Evolutionary conservation across 2,329 filamentous ascomycete genomes (phyloP), one percentile per base, ranked within the genome.

Genomic region (Epichloe gansuensis): DNA sequence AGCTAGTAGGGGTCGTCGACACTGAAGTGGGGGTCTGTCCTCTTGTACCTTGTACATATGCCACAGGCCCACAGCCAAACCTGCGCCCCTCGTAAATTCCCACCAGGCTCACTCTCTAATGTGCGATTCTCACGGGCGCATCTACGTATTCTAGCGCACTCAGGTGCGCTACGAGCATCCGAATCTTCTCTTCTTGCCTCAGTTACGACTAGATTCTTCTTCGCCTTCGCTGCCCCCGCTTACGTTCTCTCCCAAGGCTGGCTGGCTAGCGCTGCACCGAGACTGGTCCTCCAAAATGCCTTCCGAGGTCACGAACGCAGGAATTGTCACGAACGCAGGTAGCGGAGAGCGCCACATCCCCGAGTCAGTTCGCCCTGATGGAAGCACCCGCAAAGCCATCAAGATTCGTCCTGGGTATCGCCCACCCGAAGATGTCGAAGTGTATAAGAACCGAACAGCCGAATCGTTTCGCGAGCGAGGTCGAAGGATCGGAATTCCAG

Each of bases 401-500:
- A 88, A 88, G 63, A 89, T 98, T 55, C 82, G 89, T 34, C 91
- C 93, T 0, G 94, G 93, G 51, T 98, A 96, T 70, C 83, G 84
- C 36, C 94, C 93, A 1, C 89, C 90, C 0, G 93, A 98, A 71
- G 93, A 98, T 68, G 85, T 97, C 57, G 89, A 96, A 64, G 76
- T 95, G 45, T 98, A 98, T 78, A 94, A 89, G 73, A 96, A 95
- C 68, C 84, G 87, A 53, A 89, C 84, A 1, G 90, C 90, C 48
- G 86, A 93, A 65, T 82, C 81, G 48, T 95, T 87, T 72, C 89
- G 89, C 64, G 89, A 81, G 59, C 82, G 88, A 56, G 82, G 79
- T 53, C 72, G 65, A 68, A 53, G 85, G 79, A 64, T 67, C 23
- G 68, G 68, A 23, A 78, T 95, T 4, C 87, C 89, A 4, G 91